phyloP scores from a whole-genome alignment of 2,329 filamentous ascomycete genomes.

The Chaetomiaceae sp. region DNA sequence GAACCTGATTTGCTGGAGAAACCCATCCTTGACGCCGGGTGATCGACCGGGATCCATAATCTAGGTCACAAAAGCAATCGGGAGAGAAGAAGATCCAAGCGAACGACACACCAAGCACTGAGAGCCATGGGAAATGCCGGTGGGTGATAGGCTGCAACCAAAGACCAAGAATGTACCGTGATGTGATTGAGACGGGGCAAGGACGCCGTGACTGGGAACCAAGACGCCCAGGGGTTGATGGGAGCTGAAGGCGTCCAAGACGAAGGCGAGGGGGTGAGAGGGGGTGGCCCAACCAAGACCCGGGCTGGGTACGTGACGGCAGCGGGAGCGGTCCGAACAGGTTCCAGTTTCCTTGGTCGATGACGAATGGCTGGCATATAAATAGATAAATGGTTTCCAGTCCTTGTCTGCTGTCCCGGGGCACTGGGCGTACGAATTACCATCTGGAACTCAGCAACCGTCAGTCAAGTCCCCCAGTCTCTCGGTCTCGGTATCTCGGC shows the following conservation, averaged over 20 bases:
- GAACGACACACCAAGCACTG: neutral
- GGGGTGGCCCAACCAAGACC: conserved; percentile 2
- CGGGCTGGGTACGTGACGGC: neutral
- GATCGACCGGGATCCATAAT: neutral
- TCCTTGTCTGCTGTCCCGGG: neutral
- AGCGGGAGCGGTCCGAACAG: neutral
- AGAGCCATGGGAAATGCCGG: neutral
- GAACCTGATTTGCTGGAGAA: neutral
- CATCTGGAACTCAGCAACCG: neutral
- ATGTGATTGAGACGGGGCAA: neutral
- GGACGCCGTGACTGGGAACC: neutral
- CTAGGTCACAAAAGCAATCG: neutral
- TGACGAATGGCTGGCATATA: conserved; percentile 1
- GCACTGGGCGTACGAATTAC: neutral
- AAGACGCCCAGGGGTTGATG: too few relatives aligned
- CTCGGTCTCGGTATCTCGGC: too few relatives aligned
- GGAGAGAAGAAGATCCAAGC: neutral
- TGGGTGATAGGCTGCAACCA: neutral
- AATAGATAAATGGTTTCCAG: neutral
- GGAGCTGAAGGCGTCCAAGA: too few relatives aligned
- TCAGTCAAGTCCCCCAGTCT: too few relatives aligned
- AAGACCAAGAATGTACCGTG: neutral
- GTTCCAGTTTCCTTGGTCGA: neutral
- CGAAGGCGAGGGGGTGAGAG: too few relatives aligned
- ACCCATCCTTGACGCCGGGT: neutral